Percentiles rank a stretch among this genome's conserved stretches.
Conservation (phyloP, 352 stramenopile genomes). For the Phytophthora melonis region DNA sequence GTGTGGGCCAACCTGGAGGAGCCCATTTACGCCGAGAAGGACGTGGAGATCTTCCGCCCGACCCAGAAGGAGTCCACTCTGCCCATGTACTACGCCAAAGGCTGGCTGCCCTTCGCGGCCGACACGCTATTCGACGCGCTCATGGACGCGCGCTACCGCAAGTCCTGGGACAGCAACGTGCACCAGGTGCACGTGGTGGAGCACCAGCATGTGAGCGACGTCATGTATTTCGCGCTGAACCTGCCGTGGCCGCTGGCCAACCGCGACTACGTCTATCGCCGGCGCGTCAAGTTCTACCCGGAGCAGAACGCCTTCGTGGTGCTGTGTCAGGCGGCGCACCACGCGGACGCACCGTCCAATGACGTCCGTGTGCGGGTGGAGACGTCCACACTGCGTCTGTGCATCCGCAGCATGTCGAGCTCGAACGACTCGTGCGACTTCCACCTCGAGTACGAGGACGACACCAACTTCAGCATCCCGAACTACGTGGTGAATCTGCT, state of each 20-base stretch:
- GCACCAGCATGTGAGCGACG: conserved; percentile 52
- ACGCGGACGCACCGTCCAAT: conserved; percentile 52
- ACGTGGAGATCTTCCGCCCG: conserved; percentile 78
- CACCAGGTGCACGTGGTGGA: conserved; percentile 62
- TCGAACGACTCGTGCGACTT: conserved; percentile 72
- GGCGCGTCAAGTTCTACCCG: conserved; percentile 64
- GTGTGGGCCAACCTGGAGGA: conserved; percentile 71
- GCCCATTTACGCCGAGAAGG: conserved; percentile 76
- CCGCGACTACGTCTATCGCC: conserved; percentile 85
- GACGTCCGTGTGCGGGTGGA: conserved; percentile 67
- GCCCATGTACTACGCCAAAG: conserved; percentile 76
- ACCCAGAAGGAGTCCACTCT: conserved; percentile 59
- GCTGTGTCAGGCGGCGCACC: conserved; percentile 64
- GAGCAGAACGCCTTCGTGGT: conserved; percentile 71
- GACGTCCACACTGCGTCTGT: conserved; percentile 65
- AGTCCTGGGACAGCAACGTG: conserved; percentile 62
- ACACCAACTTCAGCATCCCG: conserved; percentile 81
- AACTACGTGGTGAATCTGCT: conserved; percentile 75
- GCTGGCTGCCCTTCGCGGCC: conserved; percentile 72
- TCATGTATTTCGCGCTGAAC: conserved; percentile 69
- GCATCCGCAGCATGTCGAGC: conserved; percentile 59
- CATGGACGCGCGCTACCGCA: conserved; percentile 67
- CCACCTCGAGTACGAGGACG: conserved; percentile 81
- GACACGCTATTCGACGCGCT: conserved; percentile 78
- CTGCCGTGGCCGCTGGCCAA: conserved; percentile 76